Conservation (phyloP, 2,329 filamentous ascomycete species). For the Aplosporella prunicola region DNA sequence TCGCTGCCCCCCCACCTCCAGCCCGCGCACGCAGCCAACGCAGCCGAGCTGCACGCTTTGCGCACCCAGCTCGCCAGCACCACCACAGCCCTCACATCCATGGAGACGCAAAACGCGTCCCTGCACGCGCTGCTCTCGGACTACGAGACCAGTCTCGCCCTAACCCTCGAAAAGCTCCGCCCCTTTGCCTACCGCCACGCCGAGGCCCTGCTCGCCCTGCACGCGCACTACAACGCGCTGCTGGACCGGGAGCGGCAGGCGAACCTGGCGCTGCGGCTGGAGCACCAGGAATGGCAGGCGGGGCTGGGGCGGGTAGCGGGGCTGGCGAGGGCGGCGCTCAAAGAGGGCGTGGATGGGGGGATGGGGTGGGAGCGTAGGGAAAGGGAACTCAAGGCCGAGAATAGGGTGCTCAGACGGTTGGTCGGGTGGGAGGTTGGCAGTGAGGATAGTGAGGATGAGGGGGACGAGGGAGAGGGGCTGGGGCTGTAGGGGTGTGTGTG, state of each 20-base stretch:
- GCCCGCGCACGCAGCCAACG: conserved; percentile 8
- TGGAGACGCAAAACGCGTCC: conserved; percentile 18
- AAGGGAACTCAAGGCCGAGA: conserved; percentile 38
- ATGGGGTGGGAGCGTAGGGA: conserved; percentile 29
- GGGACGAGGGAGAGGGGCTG: conserved; percentile 18
- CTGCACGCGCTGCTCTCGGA: conserved; percentile 25
- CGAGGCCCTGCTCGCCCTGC: conserved; percentile 34
- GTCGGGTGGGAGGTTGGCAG: conserved; percentile 37
- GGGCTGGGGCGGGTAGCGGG: conserved; percentile 35
- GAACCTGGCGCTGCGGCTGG: conserved; percentile 37
- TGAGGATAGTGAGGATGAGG: conserved; percentile 34
- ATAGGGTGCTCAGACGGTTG: conserved; percentile 35
- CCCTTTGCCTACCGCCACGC: conserved; percentile 32
- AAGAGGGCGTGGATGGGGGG: conserved; percentile 28
- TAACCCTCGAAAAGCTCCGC: conserved; percentile 29
- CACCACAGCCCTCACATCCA: conserved; percentile 20
- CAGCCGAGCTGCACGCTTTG: conserved; percentile 23
- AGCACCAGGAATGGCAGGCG: conserved; percentile 42
- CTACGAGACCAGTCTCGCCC: conserved; percentile 34
- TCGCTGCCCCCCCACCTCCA: conserved; percentile 2
- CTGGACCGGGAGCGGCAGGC: conserved; percentile 35
- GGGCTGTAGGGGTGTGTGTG: no score
- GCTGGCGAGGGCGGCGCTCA: conserved; percentile 31
- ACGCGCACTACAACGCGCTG: conserved; percentile 39
- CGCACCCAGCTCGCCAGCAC: conserved; percentile 23